phyloP scores from a whole-genome alignment of 2,329 filamentous ascomycete species.

The Rutstroemia sp. region DNA sequence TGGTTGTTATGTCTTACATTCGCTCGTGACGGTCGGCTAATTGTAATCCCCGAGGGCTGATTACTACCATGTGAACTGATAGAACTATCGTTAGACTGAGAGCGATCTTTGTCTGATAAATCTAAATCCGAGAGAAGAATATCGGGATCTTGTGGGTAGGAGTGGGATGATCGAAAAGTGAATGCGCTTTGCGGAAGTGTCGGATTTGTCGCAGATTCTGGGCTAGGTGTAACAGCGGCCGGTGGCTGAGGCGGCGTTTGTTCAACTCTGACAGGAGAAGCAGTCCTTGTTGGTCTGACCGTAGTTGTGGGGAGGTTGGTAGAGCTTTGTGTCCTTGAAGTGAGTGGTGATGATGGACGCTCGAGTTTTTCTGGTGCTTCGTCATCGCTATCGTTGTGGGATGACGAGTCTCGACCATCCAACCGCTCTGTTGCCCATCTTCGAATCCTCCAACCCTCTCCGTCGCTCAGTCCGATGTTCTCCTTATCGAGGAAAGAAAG shows the following conservation, averaged over 20 bases:
- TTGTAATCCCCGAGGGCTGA: constrained; percentile 20
- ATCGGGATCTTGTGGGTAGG: constrained; percentile 50
- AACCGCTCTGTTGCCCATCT: constrained; percentile 63
- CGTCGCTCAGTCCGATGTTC: constrained; percentile 69
- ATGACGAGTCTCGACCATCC: constrained; percentile 51
- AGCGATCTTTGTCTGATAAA: constrained; percentile 41
- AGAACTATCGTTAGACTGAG: constrained; percentile 26
- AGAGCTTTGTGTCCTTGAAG: constrained; percentile 41
- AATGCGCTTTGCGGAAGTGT: constrained; percentile 56
- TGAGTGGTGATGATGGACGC: constrained; percentile 49
- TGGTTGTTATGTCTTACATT: constrained; percentile 25
- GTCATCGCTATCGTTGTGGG: constrained; percentile 59
- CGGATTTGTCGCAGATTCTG: constrained; percentile 22
- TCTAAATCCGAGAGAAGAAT: constrained; percentile 55
- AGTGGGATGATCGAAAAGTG: constrained; percentile 59
- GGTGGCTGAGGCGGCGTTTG: constrained; percentile 26
- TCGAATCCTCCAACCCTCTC: constrained; percentile 61
- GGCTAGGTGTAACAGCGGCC: constrained; percentile 7
- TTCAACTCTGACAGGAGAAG: constrained; percentile 33
- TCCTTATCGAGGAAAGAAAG: constrained; percentile 78
- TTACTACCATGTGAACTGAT: constrained; percentile 17
- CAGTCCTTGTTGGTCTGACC: constrained; percentile 23
- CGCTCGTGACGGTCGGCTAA: constrained; percentile 23
- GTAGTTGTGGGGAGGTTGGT: constrained; percentile 29
- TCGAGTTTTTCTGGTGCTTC: constrained; percentile 56